These are phyloP conservation scores for Suhomyces prunicola DNA, from an alignment of 805 yeast species.

Conservation along the genomic window DNA sequence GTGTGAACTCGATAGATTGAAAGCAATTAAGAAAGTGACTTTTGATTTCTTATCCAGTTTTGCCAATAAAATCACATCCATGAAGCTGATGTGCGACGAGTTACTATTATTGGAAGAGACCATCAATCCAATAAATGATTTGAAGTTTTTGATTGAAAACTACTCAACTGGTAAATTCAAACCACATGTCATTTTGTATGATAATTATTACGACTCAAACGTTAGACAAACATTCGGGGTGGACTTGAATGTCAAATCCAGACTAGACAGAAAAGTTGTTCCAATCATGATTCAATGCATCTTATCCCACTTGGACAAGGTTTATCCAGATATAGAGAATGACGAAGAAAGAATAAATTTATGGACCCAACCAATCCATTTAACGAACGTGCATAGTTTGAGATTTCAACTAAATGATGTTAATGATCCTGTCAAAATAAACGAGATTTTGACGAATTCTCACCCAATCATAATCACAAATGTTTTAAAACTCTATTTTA, in stretches of 20 bases:
- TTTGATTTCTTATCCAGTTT: slow-evolving; percentile 68
- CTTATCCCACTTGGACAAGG: slow-evolving; percentile 61
- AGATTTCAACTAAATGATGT: slow-evolving; percentile 50
- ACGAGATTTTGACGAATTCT: slow-evolving; percentile 32
- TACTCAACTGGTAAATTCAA: slow-evolving; percentile 71
- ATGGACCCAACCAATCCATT: slow-evolving; percentile 67
- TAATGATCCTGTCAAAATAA: slow-evolving; percentile 26
- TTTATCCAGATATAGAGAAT: slow-evolving; percentile 65
- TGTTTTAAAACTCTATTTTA: slow-evolving; percentile 65
- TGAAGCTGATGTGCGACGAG: slow-evolving; percentile 60
- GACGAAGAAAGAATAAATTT: slow-evolving; percentile 65
- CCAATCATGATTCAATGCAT: slow-evolving; percentile 65
- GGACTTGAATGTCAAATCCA: slow-evolving; percentile 65
- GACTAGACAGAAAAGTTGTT: slow-evolving; percentile 69
- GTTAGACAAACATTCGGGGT: slow-evolving; percentile 75
- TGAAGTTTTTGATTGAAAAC: slow-evolving; percentile 61
- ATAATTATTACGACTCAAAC: slow-evolving; percentile 72
- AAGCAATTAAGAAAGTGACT: slow-evolving; percentile 72
- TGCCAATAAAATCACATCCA: slow-evolving; percentile 54
- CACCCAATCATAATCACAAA: slow-evolving; percentile 63
- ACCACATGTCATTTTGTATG: slow-evolving; percentile 72
- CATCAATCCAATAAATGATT: slow-evolving; percentile 66
- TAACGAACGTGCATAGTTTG: slow-evolving; percentile 58
- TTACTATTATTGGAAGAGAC: slow-evolving; percentile 64
- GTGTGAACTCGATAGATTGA: slow-evolving; percentile 75